A percentile compares a stretch with the other conserved stretches of the same genome.
phyloP scores from a whole-genome alignment of 495 filamentous ascomycete genomes.

The Penicillium canariense region DNA sequence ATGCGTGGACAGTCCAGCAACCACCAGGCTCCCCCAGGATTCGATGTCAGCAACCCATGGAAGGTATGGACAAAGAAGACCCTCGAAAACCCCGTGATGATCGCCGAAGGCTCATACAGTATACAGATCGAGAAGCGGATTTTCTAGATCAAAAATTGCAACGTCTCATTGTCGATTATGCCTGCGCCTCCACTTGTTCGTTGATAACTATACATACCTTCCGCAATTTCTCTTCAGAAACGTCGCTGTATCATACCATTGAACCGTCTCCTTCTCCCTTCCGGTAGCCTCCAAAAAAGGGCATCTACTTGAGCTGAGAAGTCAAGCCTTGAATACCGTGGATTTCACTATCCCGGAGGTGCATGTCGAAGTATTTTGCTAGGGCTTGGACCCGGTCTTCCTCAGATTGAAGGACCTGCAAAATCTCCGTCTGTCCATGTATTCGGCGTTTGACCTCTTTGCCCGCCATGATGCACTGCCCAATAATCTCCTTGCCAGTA shows the following conservation, averaged over 20 bases:
- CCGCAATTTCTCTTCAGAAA: conserved; percentile 26
- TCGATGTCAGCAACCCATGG: conserved; percentile 96
- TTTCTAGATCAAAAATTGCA: conserved; percentile 34
- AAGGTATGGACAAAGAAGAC: conserved; percentile 53
- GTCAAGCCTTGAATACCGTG: conserved; percentile 47
- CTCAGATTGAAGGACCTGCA: conserved; percentile 48
- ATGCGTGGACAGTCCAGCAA: conserved; percentile 84
- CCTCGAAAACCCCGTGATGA: neutral
- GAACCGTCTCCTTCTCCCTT: neutral
- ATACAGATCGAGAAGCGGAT: conserved; percentile 43
- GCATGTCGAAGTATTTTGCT: conserved; percentile 55
- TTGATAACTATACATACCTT: conserved; percentile 28
- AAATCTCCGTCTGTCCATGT: conserved; percentile 49
- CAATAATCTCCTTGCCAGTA: conserved; percentile 42
- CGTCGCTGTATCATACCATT: conserved; percentile 28
- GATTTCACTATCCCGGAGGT: conserved; percentile 50
- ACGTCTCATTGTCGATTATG: conserved; percentile 24
- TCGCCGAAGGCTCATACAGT: conserved; percentile 12
- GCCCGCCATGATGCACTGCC: conserved; percentile 56
- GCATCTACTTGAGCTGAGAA: conserved; percentile 43
- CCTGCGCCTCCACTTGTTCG: conserved; percentile 19
- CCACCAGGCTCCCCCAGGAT: conserved; percentile 74
- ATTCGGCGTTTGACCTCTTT: conserved; percentile 56
- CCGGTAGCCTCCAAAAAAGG: conserved; percentile 5
- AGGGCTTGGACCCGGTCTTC: conserved; percentile 53